phyloP scores from a whole-genome alignment of 176 grass and related monocot genomes.

The Luzula sylvatica region DNA sequence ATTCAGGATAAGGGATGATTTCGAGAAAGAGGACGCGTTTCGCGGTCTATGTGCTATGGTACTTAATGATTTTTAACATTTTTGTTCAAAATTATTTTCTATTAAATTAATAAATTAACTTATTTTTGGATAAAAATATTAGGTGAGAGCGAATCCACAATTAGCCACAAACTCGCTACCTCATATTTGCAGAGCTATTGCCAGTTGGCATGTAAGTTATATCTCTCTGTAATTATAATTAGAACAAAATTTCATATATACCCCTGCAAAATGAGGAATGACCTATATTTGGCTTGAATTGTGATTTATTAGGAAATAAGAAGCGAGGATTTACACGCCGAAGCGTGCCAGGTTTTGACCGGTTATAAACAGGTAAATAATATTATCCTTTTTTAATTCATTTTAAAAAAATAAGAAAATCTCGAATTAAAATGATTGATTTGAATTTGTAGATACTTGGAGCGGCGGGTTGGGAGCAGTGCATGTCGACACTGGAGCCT shows the following conservation, averaged over 20 bases:
- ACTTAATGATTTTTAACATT: neutral
- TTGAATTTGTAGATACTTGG: slow-evolving; percentile 54
- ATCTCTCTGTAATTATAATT: neutral
- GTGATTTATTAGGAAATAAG: slow-evolving; percentile 64
- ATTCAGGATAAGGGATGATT: slow-evolving; percentile 95
- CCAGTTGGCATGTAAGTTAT: slow-evolving; percentile 90
- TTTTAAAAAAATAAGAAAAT: neutral
- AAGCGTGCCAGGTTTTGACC: slow-evolving; percentile 81
- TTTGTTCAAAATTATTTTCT: neutral
- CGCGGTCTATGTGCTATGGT: slow-evolving; percentile 93
- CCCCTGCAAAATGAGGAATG: no score
- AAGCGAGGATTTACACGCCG: slow-evolving; percentile 66
- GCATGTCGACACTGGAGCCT: slow-evolving; percentile 62
- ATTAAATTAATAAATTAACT: neutral
- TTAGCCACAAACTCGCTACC: slow-evolving; percentile 56
- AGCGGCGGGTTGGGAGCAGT: slow-evolving; percentile 67
- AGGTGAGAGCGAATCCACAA: slow-evolving; percentile 75
- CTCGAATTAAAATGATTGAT: neutral
- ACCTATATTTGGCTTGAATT: neutral
- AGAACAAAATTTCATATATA: neutral
- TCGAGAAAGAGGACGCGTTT: slow-evolving; percentile 97
- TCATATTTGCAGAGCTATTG: slow-evolving; percentile 69
- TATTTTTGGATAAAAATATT: slow-evolving; percentile 5
- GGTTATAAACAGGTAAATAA: slow-evolving; percentile 86
- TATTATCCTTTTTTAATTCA: neutral